Evolutionary conservation across 306 rosid genomes (phyloP).

Genomic region (cucumber (Cucumis sativus)): DNA sequence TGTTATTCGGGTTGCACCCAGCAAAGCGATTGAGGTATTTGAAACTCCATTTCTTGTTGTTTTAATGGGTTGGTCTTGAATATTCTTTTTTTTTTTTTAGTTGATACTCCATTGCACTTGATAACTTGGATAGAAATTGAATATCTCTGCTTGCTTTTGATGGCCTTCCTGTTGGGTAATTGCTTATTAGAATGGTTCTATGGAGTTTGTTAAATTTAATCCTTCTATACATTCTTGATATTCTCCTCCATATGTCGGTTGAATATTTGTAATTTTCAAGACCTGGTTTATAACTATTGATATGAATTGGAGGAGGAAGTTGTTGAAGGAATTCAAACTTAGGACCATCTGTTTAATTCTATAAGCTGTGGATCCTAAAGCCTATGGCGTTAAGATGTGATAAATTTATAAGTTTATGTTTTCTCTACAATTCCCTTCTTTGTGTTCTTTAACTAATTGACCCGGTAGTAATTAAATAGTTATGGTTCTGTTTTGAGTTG

Average conservation of each 20-base stretch:
- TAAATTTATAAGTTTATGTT: neutral
- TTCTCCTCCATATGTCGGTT: neutral
- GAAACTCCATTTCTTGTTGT: neutral
- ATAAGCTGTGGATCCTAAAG: neutral
- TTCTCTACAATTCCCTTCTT: neutral
- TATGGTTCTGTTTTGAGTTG: neutral
- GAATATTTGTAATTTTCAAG: neutral
- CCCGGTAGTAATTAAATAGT: neutral
- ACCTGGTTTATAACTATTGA: neutral
- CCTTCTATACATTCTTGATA: neutral
- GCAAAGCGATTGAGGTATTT: conserved; percentile 93
- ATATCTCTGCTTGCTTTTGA: neutral
- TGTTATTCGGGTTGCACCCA: conserved; percentile 96
- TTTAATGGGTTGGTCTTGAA: neutral
- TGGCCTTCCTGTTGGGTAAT: neutral
- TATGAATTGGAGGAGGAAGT: neutral
- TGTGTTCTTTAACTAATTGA: neutral
- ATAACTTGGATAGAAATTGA: neutral
- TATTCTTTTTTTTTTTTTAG: neutral
- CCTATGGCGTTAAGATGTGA: neutral
- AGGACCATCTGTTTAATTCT: neutral
- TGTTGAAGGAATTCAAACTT: neutral
- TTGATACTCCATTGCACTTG: neutral
- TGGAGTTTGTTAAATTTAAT: neutral
- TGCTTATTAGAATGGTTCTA: neutral